Base-by-base conservation (phyloP, 805 yeast genomes). In the Tetrapisispora fleetii region DNA sequence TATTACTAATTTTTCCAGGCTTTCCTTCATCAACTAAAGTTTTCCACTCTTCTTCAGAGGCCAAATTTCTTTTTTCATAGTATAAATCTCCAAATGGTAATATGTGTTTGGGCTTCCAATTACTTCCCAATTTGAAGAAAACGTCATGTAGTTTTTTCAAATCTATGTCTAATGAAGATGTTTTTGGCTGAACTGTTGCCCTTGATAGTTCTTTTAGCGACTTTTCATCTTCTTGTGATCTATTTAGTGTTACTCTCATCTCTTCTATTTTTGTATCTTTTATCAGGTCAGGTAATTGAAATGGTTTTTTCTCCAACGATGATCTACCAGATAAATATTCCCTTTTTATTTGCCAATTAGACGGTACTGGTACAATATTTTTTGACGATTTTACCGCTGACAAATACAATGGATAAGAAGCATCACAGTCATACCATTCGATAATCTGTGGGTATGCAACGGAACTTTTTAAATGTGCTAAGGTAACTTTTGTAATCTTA, bases 341-440 rank as follows among this genome's bases (percentile, higher is more conserved):
- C 46, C 84, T 70, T 58, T 87, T 88, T 16, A 75, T 67, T 47
- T 78, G 79, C 99, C 99, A 91, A 64, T 89, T 93, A 0, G 67
- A 59, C 0, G 98, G 98, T 1, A 91, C 87, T 1, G 80, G 85
- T 0, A 90, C 81, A 1, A 69, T 73, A 54, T 87, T 85, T 49
- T 79, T 80, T 35, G 71, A 67, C 0, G 81, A 68, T 60, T 90
- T 91, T 45, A 91, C 63, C 21, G 74, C 69, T 0, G 85, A 79
- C 14, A 80, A 71, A 19, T 89, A 60, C 43, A 70, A 66, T 1
- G 99, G 96, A 56, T 87, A 91, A 1, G 73, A 73, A 0, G 97
- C 83, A 68, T 90, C 93, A 1, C 81, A 83, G 63, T 93, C 98
- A 56, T 70, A 78, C 95, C 95, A 84, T 54, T 89, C 95, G 1